phyloP scores from a whole-genome alignment of 305 asterid genomes.

The Solanum hybrid region DNA sequence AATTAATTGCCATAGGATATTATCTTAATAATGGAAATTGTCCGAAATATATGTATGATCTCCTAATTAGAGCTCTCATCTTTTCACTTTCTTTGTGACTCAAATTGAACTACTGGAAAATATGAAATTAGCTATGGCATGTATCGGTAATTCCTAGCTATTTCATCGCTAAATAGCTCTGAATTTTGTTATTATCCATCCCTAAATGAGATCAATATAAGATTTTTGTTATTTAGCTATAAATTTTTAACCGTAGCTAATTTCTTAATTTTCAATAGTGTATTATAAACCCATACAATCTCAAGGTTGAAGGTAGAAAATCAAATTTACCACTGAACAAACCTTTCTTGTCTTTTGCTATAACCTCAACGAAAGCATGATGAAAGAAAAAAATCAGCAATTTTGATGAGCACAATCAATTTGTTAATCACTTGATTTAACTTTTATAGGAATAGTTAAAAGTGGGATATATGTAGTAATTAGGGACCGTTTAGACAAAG shows the following conservation, averaged over 20 bases:
- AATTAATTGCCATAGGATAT: not conserved
- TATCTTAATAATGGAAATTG: not conserved
- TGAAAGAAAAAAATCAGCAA: not conserved
- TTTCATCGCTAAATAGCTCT: not conserved
- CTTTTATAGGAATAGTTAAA: not conserved
- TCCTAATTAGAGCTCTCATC: no score
- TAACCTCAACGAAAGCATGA: not conserved
- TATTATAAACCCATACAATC: not conserved
- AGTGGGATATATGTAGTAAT: not conserved
- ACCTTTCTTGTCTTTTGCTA: not conserved
- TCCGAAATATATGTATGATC: no score
- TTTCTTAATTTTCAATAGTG: no score
- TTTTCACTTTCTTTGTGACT: no score
- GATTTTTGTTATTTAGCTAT: no score
- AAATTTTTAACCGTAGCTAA: not conserved
- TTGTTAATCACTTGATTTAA: not conserved
- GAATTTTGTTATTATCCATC: not conserved
- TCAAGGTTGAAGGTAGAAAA: no score
- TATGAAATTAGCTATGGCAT: no score
- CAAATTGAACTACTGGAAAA: no score
- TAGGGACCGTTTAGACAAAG: slow-evolving; percentile 4
- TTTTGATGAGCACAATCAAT: not conserved
- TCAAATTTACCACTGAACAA: not conserved
- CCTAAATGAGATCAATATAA: not conserved
- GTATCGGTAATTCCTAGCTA: no score